Evolutionary conservation across 202 grass and related monocot genomes (phyloP), one percentile per base, ranked within the genome.

Genomic region (Dendrocalamus latiflorus): DNA sequence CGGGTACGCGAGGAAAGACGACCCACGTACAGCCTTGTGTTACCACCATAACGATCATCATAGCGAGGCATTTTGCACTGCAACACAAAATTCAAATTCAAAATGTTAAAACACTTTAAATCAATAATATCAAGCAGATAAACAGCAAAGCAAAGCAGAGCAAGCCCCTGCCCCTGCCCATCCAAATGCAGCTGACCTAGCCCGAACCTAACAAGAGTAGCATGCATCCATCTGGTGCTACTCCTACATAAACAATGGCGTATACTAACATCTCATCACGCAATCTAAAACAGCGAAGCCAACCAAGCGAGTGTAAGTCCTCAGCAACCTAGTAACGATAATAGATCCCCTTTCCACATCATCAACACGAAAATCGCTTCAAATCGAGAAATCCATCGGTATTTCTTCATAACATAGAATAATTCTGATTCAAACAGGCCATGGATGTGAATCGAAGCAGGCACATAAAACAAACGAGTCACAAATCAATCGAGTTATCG

Each of bases 21-120:
- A 25, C 96, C 96, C 16, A 99, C 93, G 10, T 99, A 98, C 66
- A 98, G 83, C 59, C 96, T 84, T 28, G 93, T 92, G 77, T 70
- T 83, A 28, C 88, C 88, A 0, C 87, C 87, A 2, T 99, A 70
- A 16, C 93, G 89, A 42, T 98, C 96, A 84, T 95, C 89, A 24
- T 99, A 79, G 55, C 96, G 91, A 84, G 96, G 93, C 96, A 95
- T 99, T 59, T 91, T 85, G 62, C 37, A 57, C 87, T 84, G 77
- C 48, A 76, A 59, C 9, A 78, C 15, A 20, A 60, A 68, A 56
- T 17, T 17, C 4, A 60, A 68, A 56, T 17, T 17, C 4, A 73
- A 47, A 38, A 86, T 3, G 34, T 78, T 16, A 63, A 44, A 41
- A 41, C 8, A 41, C 39, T 41, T 41, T 8, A 4, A 70, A 37